Evolutionary conservation across 2,329 filamentous ascomycete genomes (phyloP).

Genomic region (Penicillium digitatum): DNA sequence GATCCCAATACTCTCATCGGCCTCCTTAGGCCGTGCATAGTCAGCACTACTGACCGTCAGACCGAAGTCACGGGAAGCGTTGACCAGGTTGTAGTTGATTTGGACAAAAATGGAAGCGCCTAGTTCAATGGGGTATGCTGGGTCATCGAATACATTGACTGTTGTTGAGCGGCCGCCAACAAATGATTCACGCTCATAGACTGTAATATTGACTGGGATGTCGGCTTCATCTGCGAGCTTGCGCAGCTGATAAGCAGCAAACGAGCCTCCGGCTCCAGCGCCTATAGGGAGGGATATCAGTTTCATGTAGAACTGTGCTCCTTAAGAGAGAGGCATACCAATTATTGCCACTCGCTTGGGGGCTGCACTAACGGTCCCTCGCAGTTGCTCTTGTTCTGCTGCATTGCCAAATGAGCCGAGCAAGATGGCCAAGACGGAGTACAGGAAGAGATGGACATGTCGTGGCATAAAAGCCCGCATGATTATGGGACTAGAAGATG

Average conservation of each 20-base stretch:
- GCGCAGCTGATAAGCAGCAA: slow-evolving; percentile 75
- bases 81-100: slow-evolving; percentile 75
- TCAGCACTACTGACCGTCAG: slow-evolving; percentile 54
- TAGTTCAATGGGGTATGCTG: slow-evolving; percentile 69
- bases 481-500: not conserved
- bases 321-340: slow-evolving; percentile 22
- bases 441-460: slow-evolving; percentile 6
- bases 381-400: slow-evolving; percentile 26
- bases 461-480: not conserved
- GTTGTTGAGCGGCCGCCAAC: slow-evolving; percentile 86
- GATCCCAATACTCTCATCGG: slow-evolving; percentile 61
- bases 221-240: slow-evolving; percentile 61
- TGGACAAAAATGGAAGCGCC: slow-evolving; percentile 90
- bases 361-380: slow-evolving; percentile 7
- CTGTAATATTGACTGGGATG: slow-evolving; percentile 70
- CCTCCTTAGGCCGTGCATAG: slow-evolving; percentile 46
- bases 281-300: slow-evolving; percentile 50
- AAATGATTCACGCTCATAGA: slow-evolving; percentile 75
- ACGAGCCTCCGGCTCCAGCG: slow-evolving; percentile 83
- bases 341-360: slow-evolving; percentile 37
- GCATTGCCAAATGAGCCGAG: slow-evolving; percentile 19
- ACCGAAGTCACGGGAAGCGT: slow-evolving; percentile 67
- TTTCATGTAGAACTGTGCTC: not conserved
- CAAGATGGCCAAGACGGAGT: slow-evolving; percentile 9
- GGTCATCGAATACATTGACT: slow-evolving; percentile 68